These are phyloP conservation scores for Hanseniaspora sp. DNA, from an alignment of 1,139 yeast genomes.

Conservation along the genomic window DNA sequence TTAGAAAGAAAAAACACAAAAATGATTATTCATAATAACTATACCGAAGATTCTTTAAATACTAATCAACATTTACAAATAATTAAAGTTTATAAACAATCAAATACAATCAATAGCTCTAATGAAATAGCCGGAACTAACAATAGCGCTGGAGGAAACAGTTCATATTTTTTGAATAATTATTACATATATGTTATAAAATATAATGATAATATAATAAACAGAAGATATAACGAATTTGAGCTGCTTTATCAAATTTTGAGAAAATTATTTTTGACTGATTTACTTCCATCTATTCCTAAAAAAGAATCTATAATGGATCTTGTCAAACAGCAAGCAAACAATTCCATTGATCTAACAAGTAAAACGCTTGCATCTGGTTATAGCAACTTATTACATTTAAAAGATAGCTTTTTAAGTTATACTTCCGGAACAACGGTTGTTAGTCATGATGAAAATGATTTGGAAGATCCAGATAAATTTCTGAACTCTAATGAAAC, in stretches of 20 bases:
- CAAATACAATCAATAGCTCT: background rate
- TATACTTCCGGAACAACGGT: slow-evolving; percentile 32
- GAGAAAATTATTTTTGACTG: slow-evolving; percentile 64
- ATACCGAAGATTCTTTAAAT: background rate
- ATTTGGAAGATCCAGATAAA: slow-evolving; percentile 51
- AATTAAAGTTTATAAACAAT: background rate
- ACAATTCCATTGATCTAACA: slow-evolving; percentile 8
- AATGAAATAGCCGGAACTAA: background rate
- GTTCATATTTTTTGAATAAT: slow-evolving; percentile 26
- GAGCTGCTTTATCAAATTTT: slow-evolving; percentile 66
- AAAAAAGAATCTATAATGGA: slow-evolving; percentile 52
- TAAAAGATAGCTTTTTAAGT: slow-evolving; percentile 29
- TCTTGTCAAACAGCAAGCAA: slow-evolving; percentile 15
- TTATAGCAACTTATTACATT: background rate
- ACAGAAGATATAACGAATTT: slow-evolving; percentile 85
- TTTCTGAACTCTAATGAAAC: slow-evolving; percentile 59
- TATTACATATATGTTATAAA: slow-evolving; percentile 75
- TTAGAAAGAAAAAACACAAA: background rate
- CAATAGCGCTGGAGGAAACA: background rate
- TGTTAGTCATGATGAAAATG: slow-evolving; percentile 38
- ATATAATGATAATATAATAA: slow-evolving; percentile 46
- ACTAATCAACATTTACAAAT: background rate
- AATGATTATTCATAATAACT: background rate
- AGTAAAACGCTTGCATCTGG: slow-evolving; percentile 10
- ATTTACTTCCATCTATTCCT: slow-evolving; percentile 86